Percentiles rank a stretch among this genome's conserved stretches.
These are phyloP conservation scores for Moniliophthora roreri DNA, from an alignment of 1,284 basidiomycete genomes.

Conservation along the genomic window DNA sequence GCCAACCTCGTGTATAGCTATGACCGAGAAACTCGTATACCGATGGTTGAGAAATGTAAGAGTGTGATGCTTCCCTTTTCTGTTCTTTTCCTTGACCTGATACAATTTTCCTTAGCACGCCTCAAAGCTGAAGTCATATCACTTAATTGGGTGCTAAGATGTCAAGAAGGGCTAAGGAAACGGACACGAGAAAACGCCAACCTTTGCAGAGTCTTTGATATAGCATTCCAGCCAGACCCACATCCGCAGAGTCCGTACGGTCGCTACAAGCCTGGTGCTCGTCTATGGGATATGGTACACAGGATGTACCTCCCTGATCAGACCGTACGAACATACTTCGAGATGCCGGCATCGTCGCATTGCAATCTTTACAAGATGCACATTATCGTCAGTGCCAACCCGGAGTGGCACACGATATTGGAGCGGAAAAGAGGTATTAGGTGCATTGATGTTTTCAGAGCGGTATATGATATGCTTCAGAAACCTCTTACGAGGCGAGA, in stretches of 20 bases:
- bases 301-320: neutral
- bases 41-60: too few species aligned
- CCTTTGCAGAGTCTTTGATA: neutral
- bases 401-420: neutral
- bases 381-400: neutral
- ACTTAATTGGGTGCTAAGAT: slow-evolving; percentile 2
- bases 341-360: neutral
- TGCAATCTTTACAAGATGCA: neutral
- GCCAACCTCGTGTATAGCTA: too few species aligned
- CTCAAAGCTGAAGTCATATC: neutral
- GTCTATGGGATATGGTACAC: neutral
- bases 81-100: too few species aligned
- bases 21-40: too few species aligned
- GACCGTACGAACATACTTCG: neutral
- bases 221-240: neutral
- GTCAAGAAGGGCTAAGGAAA: neutral
- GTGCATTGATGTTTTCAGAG: neutral
- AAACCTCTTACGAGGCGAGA: neutral
- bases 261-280: neutral
- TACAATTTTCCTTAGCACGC: neutral
- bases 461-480: slow-evolving; percentile 1
- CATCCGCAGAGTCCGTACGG: neutral
- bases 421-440: neutral
- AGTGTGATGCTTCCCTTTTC: too few species aligned
- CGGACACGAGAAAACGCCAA: neutral